A percentile compares a stretch with the other conserved stretches of the same genome.
Evolutionary conservation across 169 alveolate genomes (phyloP).

Genomic region (Blepharisma undulans): DNA sequence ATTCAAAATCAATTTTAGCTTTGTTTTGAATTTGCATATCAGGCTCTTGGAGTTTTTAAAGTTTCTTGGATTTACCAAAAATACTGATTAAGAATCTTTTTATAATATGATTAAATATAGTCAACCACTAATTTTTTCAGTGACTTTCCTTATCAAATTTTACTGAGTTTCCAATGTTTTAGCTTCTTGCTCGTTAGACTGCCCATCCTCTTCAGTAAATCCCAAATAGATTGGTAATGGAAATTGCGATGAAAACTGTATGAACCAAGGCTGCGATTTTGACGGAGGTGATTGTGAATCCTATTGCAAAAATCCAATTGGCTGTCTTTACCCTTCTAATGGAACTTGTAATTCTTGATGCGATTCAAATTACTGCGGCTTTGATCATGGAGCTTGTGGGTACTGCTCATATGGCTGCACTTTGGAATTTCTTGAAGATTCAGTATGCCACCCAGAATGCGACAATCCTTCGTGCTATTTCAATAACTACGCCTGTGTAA

Average conservation of each 20-base stretch:
- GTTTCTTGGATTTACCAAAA: too few species aligned
- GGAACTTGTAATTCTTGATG: background rate
- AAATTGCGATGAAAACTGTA: background rate
- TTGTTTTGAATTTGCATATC: too few species aligned
- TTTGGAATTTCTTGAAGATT: background rate
- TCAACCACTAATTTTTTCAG: too few species aligned
- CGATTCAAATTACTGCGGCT: background rate
- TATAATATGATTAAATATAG: too few species aligned
- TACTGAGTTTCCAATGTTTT: background rate
- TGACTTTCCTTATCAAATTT: background rate
- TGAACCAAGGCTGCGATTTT: background rate
- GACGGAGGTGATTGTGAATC: background rate
- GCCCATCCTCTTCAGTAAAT: background rate
- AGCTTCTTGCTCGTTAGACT: background rate
- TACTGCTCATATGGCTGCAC: constrained; percentile 1
- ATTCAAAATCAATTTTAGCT: too few species aligned
- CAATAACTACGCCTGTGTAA: background rate
- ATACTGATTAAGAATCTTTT: too few species aligned
- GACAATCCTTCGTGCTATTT: background rate
- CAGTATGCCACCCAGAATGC: background rate
- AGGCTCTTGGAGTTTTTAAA: too few species aligned
- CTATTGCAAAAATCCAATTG: background rate
- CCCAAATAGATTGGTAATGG: background rate
- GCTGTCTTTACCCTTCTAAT: background rate
- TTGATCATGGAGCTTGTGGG: constrained; percentile 12